Base-by-base conservation (phyloP, 2,329 filamentous ascomycete genomes). In the Teratosphaeria nubilosa region DNA sequence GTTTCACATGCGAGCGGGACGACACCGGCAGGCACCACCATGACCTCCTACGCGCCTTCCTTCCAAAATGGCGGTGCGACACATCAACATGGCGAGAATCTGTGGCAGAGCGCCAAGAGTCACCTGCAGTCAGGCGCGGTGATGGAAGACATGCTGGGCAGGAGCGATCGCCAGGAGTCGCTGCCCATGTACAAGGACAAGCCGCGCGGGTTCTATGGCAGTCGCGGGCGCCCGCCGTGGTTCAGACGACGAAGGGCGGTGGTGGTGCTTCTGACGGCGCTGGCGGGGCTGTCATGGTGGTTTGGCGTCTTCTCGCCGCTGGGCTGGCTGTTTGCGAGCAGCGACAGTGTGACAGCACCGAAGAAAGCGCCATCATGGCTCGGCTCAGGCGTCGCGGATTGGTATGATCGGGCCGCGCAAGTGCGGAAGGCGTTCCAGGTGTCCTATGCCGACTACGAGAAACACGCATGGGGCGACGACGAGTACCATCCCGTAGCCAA, bases 121-220 rank as follows among this genome's bases (percentile, higher is more conserved):
- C 34, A n/a, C n/a, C n/a, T n/a, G n/a, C n/a, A 41, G 34, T 41
- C 34, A 5, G 34, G 13, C 13, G 34, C 34, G 34, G 34, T 41
- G 11, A 41, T 41, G 34, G 34, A 41, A 41, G 34, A 41, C 16
- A 41, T 41, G 34, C 14, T 41, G 34, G 34, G 34, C 1, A 41
- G 85, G 41, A 74, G 74, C 54, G 77, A 80, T 53, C 78, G 82
- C 75, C 73, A 72, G 60, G 78, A 84, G 27, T 66, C 67, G 59
- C 77, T 99, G 62, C 94, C 94, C 52, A 91, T 97, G 88, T 99
- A 99, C 78, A 99, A 99, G 76, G 94, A 99, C 76, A 99, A 99
- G 73, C 94, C 94, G n/a, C 94, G 89, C 70, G 81, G 80, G 55
- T 86, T 88, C 67, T 79, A 76, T 80, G 34, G 83, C 82, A 16